These are phyloP conservation scores for Calonectria leucothoes DNA, from an alignment of 2,329 filamentous ascomycete genomes.

Conservation along the genomic window DNA sequence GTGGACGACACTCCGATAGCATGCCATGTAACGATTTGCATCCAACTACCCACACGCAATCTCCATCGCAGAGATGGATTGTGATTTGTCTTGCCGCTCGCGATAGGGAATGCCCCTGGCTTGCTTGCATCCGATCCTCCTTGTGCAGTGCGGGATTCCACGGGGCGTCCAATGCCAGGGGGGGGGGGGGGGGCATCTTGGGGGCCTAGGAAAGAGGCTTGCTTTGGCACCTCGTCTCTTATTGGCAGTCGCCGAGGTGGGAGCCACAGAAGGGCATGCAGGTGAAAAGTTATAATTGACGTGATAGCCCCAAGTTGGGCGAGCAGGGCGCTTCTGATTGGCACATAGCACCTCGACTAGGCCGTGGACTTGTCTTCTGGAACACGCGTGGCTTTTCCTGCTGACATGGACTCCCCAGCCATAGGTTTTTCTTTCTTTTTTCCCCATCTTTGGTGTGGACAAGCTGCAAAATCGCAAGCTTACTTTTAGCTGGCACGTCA, in stretches of 20 bases:
- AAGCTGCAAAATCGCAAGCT: not conserved
- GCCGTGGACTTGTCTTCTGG: not conserved
- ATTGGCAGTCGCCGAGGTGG: not conserved
- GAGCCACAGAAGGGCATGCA: not conserved
- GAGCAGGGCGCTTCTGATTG: not conserved
- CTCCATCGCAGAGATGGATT: not conserved
- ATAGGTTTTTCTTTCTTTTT: not conserved
- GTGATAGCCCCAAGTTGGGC: not conserved
- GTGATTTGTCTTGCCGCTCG: not conserved
- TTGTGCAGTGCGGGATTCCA: not conserved
- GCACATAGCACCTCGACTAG: not conserved
- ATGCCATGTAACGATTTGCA: not conserved
- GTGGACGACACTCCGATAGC: not conserved
- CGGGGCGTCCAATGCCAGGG: not conserved
- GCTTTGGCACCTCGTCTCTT: not conserved
- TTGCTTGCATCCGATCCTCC: not conserved
- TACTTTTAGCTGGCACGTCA: too few relatives aligned
- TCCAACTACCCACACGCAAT: not conserved
- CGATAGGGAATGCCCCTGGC: not conserved
- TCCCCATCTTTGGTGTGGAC: not conserved
- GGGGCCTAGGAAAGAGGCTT: not conserved
- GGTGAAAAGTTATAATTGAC: slow-evolving; percentile 3
- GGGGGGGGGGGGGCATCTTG: not conserved
- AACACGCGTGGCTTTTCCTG: not conserved
- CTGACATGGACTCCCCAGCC: not conserved